Evolutionary conservation across 805 yeast species (phyloP), one percentile per base, ranked within the genome.

Genomic region (Alloascoidea africana): DNA sequence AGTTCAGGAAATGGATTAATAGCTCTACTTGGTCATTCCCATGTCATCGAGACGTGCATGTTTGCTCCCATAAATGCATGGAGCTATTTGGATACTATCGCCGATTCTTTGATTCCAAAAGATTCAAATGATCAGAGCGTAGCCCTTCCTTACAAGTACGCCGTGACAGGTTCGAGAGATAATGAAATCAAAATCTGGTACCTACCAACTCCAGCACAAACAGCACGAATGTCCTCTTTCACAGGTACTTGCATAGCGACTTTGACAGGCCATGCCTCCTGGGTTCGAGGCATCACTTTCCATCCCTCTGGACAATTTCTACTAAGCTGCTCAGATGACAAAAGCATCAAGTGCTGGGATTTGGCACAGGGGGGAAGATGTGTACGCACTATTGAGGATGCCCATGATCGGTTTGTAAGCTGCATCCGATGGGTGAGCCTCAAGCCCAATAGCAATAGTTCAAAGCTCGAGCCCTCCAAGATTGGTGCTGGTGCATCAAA

Each of bases 111-210:
- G 53, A 55, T 42, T 51, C 63, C 42, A 34, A 54, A 40, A 46
- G 44, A 38, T 14, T 36, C 47, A 5, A 39, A 42, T 8, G 49
- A 3, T 44, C 76, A n/a, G 80, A 78, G 0, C 76, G 65, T 55
- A 16, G 5, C 18, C 5, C n/a, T 34, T 5, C 41, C 50, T 16
- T 41, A 49, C 11, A 79, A 76, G 49, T 83, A 81, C 49, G 73
- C 86, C 39, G 74, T 76, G 2, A 73, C 93, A 14, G 84, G 78
- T 15, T 83, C 89, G 1, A 65, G 96, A 47, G 96, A 87, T 55
- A 76, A 79, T 47, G 49, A 68, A 2, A 64, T 87, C 16, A 70
- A 73, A 44, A 59, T 87, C 14, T 87, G 96, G 96, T 62, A 74
- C 35, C 52, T 80, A n/a, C 85, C 86, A 1, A 54, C 74, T 1